These are phyloP conservation scores for Porphyrellus cyaneotinctus DNA, from an alignment of 768 basidiomycete genomes.

Conservation along the genomic window DNA sequence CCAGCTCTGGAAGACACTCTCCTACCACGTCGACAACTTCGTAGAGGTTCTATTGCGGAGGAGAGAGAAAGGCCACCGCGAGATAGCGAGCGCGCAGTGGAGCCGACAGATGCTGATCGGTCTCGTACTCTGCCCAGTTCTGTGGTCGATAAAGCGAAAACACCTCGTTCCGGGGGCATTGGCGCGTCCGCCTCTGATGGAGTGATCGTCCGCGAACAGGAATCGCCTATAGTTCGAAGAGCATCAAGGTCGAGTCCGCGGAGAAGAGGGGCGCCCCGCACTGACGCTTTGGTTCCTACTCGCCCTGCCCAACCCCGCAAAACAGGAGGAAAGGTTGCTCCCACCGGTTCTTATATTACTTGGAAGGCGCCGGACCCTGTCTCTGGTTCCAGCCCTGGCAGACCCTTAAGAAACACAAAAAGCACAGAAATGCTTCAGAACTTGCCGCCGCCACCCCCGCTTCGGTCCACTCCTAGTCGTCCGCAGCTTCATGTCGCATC, in stretches of 20 bases:
- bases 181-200: conserved; percentile 23
- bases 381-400: conserved; percentile 33
- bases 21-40: conserved; percentile 23
- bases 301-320: conserved; percentile 15
- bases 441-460: conserved; percentile 14
- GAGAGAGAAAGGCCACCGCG: conserved; percentile 23
- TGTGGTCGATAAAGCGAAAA: conserved; percentile 16
- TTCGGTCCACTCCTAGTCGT: conserved; percentile 30
- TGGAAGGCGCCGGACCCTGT: conserved; percentile 33
- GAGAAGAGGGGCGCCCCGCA: conserved; percentile 20
- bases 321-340: conserved; percentile 26
- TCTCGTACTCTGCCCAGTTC: conserved; percentile 13
- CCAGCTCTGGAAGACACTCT: conserved; percentile 32
- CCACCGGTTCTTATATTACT: conserved; percentile 17
- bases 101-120: conserved; percentile 18
- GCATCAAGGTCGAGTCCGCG: conserved; percentile 17
- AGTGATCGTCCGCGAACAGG: conserved; percentile 17
- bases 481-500: conserved; percentile 24
- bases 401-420: conserved; percentile 24
- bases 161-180: conserved; percentile 12
- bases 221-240: conserved; percentile 10
- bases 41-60: conserved; percentile 27
- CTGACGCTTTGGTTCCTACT: conserved; percentile 19
- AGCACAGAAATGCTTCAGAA: conserved; percentile 30
- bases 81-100: conserved; percentile 23